Percentiles rank a stretch among this genome's conserved stretches.
phyloP scores from a whole-genome alignment of 129 eudicot species.

The Lonicera japonica region DNA sequence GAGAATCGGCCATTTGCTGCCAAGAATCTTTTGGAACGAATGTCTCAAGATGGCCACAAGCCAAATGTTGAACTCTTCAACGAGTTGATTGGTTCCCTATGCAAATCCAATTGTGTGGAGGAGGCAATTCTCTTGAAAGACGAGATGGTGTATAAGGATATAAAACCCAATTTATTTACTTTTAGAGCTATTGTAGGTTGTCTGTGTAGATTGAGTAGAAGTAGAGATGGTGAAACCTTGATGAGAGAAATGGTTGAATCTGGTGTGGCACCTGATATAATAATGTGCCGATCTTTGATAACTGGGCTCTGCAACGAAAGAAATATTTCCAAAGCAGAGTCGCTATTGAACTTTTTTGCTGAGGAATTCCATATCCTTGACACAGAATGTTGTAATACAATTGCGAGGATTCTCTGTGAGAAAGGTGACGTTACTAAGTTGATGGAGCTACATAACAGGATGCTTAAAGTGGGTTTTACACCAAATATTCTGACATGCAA shows the following conservation, averaged over 20 bases:
- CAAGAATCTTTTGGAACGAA: slow-evolving; percentile 54
- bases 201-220: slow-evolving; percentile 50
- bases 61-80: slow-evolving; percentile 38
- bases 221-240: slow-evolving; percentile 52
- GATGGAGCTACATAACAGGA: slow-evolving; percentile 56
- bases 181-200: slow-evolving; percentile 59
- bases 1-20: slow-evolving; percentile 81
- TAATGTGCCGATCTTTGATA: slow-evolving; percentile 50
- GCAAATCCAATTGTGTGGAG: slow-evolving; percentile 34
- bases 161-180: slow-evolving; percentile 37
- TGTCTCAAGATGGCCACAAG: slow-evolving; percentile 40
- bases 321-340: slow-evolving; percentile 45
- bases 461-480: slow-evolving; percentile 52
- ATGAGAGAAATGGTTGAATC: slow-evolving; percentile 65
- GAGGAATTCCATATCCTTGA: slow-evolving; percentile 45
- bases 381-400: slow-evolving; percentile 50
- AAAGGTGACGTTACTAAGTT: slow-evolving; percentile 40
- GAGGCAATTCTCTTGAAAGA: slow-evolving; percentile 57
- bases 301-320: slow-evolving; percentile 50
- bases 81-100: slow-evolving; percentile 56
- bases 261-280: slow-evolving; percentile 44
- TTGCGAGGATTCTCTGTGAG: slow-evolving; percentile 43
- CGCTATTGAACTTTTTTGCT: slow-evolving; percentile 42
- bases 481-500: slow-evolving; percentile 62
- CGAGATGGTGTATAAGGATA: slow-evolving; percentile 43